These are phyloP conservation scores for Calamus simplicifolius DNA, from an alignment of 176 grass and related monocot species.

Conservation along the genomic window DNA sequence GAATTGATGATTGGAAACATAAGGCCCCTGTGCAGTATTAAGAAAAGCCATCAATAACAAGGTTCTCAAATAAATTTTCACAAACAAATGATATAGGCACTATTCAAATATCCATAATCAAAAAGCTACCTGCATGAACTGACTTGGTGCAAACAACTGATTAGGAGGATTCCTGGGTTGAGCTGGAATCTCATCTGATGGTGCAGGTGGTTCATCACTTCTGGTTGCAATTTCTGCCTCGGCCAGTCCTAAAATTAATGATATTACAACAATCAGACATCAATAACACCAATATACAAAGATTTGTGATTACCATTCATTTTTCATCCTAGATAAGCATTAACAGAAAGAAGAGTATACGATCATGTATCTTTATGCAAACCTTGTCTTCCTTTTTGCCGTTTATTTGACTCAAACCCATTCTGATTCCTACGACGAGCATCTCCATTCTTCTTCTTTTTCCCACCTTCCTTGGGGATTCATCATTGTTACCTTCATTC, in stretches of 20 bases:
- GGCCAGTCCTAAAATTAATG: constrained; percentile 28
- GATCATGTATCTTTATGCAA: neutral
- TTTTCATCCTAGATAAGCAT: neutral
- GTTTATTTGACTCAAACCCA: constrained; percentile 43
- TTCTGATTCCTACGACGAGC: constrained; percentile 29
- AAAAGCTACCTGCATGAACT: constrained; percentile 71
- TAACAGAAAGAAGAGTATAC: neutral
- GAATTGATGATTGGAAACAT: constrained; percentile 56
- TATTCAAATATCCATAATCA: constrained; percentile 3
- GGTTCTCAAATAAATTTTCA: neutral
- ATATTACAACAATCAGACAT: constrained; percentile 11
- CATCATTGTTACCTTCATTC: constrained; percentile 36
- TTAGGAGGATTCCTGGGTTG: constrained; percentile 49
- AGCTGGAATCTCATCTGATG: constrained; percentile 48
- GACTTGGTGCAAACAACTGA: constrained; percentile 54
- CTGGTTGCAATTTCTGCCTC: constrained; percentile 41
- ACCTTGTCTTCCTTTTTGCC: constrained; percentile 68
- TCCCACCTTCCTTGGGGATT: constrained; percentile 40
- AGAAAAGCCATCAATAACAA: constrained; percentile 6
- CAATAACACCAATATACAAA: constrained; percentile 7
- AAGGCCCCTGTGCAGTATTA: constrained; percentile 41
- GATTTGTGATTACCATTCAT: neutral
- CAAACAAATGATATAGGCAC: neutral
- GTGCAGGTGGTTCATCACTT: constrained; percentile 29
- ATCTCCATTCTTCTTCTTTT: constrained; percentile 57